These are phyloP conservation scores for Trypanosoma avium DNA, from an alignment of 208 protist species.

Conservation along the genomic window DNA sequence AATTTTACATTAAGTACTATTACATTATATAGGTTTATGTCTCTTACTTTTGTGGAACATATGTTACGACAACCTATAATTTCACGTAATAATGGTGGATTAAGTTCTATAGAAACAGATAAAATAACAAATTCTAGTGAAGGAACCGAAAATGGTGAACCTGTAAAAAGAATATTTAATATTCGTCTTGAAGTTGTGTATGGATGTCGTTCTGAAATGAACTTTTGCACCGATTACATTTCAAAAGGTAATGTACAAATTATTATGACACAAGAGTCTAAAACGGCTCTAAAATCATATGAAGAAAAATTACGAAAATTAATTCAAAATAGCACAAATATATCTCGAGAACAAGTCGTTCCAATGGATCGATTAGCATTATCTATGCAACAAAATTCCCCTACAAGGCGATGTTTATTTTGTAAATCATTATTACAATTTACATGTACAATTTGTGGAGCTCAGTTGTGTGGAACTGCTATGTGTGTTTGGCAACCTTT, in stretches of 20 bases:
- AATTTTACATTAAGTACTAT: conserved; percentile 53
- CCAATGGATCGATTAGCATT: conserved; percentile 26
- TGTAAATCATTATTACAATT: conserved; percentile 52
- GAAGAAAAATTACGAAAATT: conserved; percentile 61
- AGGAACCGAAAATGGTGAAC: not conserved
- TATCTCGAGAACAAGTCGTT: conserved; percentile 42
- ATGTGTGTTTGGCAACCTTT: conserved; percentile 41
- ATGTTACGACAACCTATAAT: conserved; percentile 49
- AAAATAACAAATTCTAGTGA: not conserved
- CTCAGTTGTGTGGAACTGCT: conserved; percentile 56
- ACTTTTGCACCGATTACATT: conserved; percentile 80
- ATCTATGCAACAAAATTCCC: conserved; percentile 1
- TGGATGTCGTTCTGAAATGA: conserved; percentile 67
- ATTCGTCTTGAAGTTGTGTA: conserved; percentile 79
- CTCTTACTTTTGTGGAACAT: conserved; percentile 70
- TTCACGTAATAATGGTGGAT: not conserved
- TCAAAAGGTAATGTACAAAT: conserved; percentile 50
- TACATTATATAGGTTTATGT: conserved; percentile 52
- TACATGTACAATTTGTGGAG: conserved; percentile 71
- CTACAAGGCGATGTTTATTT: conserved; percentile 36
- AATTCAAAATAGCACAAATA: conserved; percentile 26
- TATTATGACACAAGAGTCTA: conserved; percentile 41
- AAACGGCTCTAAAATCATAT: conserved; percentile 52
- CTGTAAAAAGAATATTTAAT: conserved; percentile 5
- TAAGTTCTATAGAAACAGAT: not conserved